These are phyloP conservation scores for Corrigiola litoralis DNA, from an alignment of 179 eudicot species.

Conservation along the genomic window DNA sequence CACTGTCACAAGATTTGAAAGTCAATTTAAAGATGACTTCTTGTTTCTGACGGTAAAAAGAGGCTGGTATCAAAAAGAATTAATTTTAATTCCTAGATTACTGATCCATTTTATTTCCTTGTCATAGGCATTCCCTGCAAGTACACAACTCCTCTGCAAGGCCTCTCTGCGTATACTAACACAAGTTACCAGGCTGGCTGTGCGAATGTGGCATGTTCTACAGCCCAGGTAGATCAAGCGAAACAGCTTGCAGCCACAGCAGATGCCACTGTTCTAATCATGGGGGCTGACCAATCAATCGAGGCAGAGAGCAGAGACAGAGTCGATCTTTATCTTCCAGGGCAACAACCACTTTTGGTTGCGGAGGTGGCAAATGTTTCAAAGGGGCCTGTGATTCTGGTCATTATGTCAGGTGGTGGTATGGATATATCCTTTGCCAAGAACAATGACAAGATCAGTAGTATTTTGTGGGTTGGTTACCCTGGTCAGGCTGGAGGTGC, in stretches of 20 bases:
- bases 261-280: slow-evolving; percentile 68
- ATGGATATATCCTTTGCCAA: slow-evolving; percentile 68
- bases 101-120: neutral
- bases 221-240: slow-evolving; percentile 57
- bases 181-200: slow-evolving; percentile 37
- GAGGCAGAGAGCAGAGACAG: slow-evolving; percentile 75
- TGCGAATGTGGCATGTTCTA: slow-evolving; percentile 40
- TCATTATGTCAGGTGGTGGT: slow-evolving; percentile 94
- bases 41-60: no score
- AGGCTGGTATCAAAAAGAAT: no score
- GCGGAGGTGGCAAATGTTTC: slow-evolving; percentile 56
- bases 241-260: slow-evolving; percentile 55
- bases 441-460: slow-evolving; percentile 43
- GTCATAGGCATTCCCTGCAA: slow-evolving; percentile 70
- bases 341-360: slow-evolving; percentile 63
- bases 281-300: slow-evolving; percentile 78
- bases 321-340: slow-evolving; percentile 61
- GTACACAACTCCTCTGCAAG: slow-evolving; percentile 72
- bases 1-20: no score
- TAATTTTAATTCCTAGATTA: neutral
- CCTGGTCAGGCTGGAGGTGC: slow-evolving; percentile 84
- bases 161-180: slow-evolving; percentile 50
- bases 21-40: no score
- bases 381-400: slow-evolving; percentile 84
- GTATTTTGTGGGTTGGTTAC: slow-evolving; percentile 73